Percentiles rank a stretch among this genome's conserved stretches.
phyloP scores from a whole-genome alignment of 345 rosid species.

The Rubroshorea leprosula region DNA sequence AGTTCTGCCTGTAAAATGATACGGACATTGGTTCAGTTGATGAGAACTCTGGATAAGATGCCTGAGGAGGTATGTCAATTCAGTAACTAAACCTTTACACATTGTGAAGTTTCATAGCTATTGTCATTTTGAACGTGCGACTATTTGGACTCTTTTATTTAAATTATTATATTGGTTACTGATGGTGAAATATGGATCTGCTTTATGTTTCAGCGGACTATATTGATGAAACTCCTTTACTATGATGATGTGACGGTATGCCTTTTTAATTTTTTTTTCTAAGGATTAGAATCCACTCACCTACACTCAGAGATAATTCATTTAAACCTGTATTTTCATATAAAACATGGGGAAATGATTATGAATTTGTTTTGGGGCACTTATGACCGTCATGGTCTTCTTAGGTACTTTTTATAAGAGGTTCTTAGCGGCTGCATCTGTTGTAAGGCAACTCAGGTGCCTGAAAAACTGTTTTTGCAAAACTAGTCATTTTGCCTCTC shows the following conservation, averaged over 20 bases:
- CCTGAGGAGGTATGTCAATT: constrained; percentile 68
- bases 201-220: constrained; percentile 69
- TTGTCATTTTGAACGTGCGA: neutral
- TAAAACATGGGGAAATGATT: neutral
- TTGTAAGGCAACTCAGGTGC: neutral
- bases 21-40: constrained; percentile 82
- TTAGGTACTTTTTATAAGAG: no score
- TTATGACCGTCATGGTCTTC: no score
- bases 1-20: constrained; percentile 97
- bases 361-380: neutral
- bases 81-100: constrained; percentile 2
- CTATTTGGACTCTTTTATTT: neutral
- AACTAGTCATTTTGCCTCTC: constrained; percentile 3
- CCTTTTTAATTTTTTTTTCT: constrained; percentile 15
- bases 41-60: constrained; percentile 96
- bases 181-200: constrained; percentile 11
- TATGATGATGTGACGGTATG: constrained; percentile 95
- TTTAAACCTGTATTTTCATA: constrained; percentile 3
- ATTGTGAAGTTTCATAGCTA: neutral
- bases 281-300: neutral
- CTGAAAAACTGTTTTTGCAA: neutral
- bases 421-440: no score
- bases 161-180: constrained; percentile 8
- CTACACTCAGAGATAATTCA: neutral
- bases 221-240: constrained; percentile 92